A percentile compares a stretch with the other conserved stretches of the same genome.
Conservation (phyloP, 176 grass and related monocot species). For the Triticum monococcum region DNA sequence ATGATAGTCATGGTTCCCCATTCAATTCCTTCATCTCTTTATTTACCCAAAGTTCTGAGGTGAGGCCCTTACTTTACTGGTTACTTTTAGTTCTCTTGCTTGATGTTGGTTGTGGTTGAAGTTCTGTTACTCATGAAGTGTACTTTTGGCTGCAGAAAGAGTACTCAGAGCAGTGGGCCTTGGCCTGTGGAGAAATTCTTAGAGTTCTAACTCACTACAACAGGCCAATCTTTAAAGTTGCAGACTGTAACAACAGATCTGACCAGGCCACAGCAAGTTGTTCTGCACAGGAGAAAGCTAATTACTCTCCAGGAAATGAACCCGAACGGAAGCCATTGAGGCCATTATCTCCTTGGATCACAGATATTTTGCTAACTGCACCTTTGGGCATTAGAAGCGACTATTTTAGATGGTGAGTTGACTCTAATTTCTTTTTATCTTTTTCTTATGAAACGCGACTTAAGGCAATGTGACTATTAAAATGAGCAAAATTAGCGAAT, state of each 20-base stretch:
- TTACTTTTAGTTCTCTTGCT: slow-evolving; percentile 3
- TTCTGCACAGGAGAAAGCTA: slow-evolving; percentile 51
- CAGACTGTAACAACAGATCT: slow-evolving; percentile 55
- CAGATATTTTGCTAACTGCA: slow-evolving; percentile 90
- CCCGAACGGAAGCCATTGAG: slow-evolving; percentile 81
- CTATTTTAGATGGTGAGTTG: slow-evolving; percentile 92
- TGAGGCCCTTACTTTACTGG: slow-evolving; percentile 30
- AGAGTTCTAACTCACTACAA: slow-evolving; percentile 98
- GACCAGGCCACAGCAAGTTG: slow-evolving; percentile 59
- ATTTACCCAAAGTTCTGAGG: slow-evolving; percentile 92
- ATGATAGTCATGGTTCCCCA: slow-evolving; percentile 73
- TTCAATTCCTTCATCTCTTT: slow-evolving; percentile 97
- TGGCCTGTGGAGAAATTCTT: slow-evolving; percentile 98
- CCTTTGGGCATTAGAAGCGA: slow-evolving; percentile 98
- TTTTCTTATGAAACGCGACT: background rate
- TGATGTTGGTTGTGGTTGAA: background rate
- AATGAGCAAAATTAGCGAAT: background rate
- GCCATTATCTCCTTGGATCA: slow-evolving; percentile 92
- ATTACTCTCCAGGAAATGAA: slow-evolving; percentile 60
- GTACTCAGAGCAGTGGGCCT: slow-evolving; percentile 96
- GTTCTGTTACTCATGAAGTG: slow-evolving; percentile 14
- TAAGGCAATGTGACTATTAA: background rate
- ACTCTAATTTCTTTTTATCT: background rate
- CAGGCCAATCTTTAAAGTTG: slow-evolving; percentile 83
- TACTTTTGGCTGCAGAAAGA: slow-evolving; percentile 67